Base-by-base conservation (phyloP, 2,329 filamentous ascomycete species). In the Mollisiaceae sp. region DNA sequence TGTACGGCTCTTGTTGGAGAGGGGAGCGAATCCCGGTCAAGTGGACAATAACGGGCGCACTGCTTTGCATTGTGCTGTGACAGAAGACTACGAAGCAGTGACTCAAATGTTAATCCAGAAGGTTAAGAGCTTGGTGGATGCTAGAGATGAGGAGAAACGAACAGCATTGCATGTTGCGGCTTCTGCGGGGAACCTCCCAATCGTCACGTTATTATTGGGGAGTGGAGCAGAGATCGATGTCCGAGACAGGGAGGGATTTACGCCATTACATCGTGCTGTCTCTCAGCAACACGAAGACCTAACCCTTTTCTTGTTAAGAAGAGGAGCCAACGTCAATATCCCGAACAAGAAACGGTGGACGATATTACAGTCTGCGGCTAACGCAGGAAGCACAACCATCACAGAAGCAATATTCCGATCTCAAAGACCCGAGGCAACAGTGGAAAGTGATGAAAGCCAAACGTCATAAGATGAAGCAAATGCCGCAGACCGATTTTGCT, bases 121-220 rank as follows among this genome's bases (percentile, higher is more conserved):
- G n/a, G 41, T 15, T 5, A 32, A 59, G 15, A 20, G 22, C 8
- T 39, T 65, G 8, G 32, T 62, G n/a, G 12, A 38, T n/a, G 59
- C 45, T 4, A 55, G 14, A 9, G 64, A 59, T 27, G 52, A 62
- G 20, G 60, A 62, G 55, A 45, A 56, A 38, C 47, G 59, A n/a
- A 62, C 64, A 22, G 59, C 59, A 22, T 24, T 65, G 4, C 60
- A 65, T 45, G 20, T 43, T 27, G 62, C 62, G n/a, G 65, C 55
- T 8, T 60, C 62, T n/a, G 12, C n/a, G 4, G 64, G 60, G 22
- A n/a, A 63, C 27, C n/a, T 43, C 14, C 11, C 59, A 22, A 56
- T 62, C 52, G 41, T 55, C 14, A 60, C n/a, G 9, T 8, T 47
- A 18, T 22, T 47, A 9, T 47, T 47, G n/a, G n/a, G n/a, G 8